Percentiles rank a stretch among this genome's conserved stretches.
Evolutionary conservation across 495 filamentous ascomycete species (phyloP).

Genomic region (Penicillium angulare): DNA sequence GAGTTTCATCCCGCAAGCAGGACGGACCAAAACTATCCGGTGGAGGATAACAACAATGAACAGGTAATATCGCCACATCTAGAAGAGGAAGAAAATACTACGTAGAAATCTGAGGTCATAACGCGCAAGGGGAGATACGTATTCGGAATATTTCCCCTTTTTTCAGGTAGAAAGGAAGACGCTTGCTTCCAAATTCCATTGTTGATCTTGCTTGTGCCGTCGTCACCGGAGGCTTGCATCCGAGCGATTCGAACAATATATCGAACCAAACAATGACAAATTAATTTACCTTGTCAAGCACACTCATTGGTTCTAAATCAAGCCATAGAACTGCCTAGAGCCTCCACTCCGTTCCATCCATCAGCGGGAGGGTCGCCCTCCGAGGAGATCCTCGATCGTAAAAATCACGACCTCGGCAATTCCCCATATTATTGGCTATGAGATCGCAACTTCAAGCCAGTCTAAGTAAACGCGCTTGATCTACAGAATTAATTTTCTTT

Average conservation of each 20-base stretch:
- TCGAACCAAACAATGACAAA: slow-evolving; percentile 11
- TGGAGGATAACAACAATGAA: too few species aligned
- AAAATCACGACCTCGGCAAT: neutral
- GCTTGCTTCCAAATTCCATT: too few species aligned
- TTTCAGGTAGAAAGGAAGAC: too few species aligned
- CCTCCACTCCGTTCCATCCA: slow-evolving; percentile 1
- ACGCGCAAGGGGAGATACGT: too few species aligned
- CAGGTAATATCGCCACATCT: too few species aligned
- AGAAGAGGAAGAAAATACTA: too few species aligned
- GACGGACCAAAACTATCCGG: too few species aligned
- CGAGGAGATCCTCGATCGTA: slow-evolving; percentile 8
- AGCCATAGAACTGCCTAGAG: slow-evolving; percentile 1
- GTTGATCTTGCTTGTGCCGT: too few species aligned
- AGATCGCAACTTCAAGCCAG: neutral
- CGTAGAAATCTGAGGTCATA: too few species aligned
- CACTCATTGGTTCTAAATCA: neutral
- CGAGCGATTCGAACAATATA: too few species aligned
- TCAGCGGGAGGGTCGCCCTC: slow-evolving; percentile 7
- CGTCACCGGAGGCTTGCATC: too few species aligned
- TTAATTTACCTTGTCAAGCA: neutral
- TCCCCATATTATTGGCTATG: neutral
- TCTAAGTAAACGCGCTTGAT: slow-evolving; percentile 1
- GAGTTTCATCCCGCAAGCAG: slow-evolving; percentile 3
- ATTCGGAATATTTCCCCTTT: too few species aligned
- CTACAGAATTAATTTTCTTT: neutral